phyloP scores from a whole-genome alignment of 1,284 basidiomycete species.

The Trichosporon coremiiforme region DNA sequence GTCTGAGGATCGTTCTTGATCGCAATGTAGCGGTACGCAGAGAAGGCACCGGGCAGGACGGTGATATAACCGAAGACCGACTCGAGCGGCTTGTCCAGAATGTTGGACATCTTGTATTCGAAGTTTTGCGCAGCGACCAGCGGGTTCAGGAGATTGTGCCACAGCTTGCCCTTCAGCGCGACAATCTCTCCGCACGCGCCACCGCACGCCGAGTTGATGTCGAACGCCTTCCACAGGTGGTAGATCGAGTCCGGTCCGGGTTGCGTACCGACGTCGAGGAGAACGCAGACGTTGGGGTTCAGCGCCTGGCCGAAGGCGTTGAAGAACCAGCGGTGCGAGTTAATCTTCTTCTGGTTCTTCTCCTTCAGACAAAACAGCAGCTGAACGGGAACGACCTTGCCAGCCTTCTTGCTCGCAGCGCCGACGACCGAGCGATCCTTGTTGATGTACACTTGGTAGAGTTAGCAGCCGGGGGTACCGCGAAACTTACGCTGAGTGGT shows the following conservation, averaged over 20 bases:
- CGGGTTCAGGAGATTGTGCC: constrained; percentile 75
- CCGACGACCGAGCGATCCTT: constrained; percentile 80
- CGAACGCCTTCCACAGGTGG: constrained; percentile 95
- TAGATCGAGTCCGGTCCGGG: constrained; percentile 88
- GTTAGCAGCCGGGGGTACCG: background rate
- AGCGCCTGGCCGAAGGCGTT: constrained; percentile 32
- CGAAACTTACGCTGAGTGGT: constrained; percentile 73
- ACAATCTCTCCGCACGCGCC: constrained; percentile 97
- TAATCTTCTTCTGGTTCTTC: constrained; percentile 76
- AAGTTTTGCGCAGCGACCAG: constrained; percentile 61
- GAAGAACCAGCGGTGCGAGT: constrained; percentile 90
- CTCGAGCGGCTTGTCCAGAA: constrained; percentile 82
- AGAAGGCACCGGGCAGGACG: constrained; percentile 90
- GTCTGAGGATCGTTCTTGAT: constrained; percentile 71
- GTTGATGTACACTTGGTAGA: constrained; percentile 70
- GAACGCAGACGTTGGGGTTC: constrained; percentile 85
- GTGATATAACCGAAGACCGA: constrained; percentile 86
- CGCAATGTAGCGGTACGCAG: constrained; percentile 87
- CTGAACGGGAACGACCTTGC: constrained; percentile 72
- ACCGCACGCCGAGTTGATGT: constrained; percentile 92
- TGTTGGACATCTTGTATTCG: constrained; percentile 96
- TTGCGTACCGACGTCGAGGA: constrained; percentile 93
- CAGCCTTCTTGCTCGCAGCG: constrained; percentile 64
- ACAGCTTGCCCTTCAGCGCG: constrained; percentile 82
- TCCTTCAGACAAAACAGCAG: constrained; percentile 94